A percentile compares a stretch with the other conserved stretches of the same genome.
Conservation (phyloP, 768 basidiomycete genomes). For the Agrocybe praecox region DNA sequence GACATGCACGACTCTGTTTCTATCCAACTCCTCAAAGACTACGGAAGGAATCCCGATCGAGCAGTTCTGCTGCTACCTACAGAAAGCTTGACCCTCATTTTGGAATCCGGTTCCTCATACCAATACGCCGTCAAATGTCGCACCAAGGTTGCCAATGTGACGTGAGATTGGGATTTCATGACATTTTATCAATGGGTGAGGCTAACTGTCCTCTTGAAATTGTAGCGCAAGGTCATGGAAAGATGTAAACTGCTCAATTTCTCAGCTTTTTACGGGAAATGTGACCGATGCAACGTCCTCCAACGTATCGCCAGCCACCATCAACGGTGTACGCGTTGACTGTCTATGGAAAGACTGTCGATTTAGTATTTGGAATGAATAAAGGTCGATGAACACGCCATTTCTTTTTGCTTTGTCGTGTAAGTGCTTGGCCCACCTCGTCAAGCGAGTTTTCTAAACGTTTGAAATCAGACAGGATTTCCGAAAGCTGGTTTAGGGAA, state of each 20-base stretch:
- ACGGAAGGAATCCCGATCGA: constrained; percentile 55
- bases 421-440: background rate
- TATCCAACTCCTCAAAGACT: constrained; percentile 65
- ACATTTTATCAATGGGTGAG: background rate
- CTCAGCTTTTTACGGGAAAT: constrained; percentile 55
- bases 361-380: constrained; percentile 63
- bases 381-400: constrained; percentile 13
- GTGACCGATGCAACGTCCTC: constrained; percentile 28
- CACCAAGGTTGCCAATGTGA: constrained; percentile 68
- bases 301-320: constrained; percentile 34
- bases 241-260: constrained; percentile 61
- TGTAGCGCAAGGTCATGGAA: constrained; percentile 67
- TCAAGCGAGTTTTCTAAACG: background rate
- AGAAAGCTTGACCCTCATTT: constrained; percentile 65
- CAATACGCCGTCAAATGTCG: constrained; percentile 69
- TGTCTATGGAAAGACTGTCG: constrained; percentile 69
- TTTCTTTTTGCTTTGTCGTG: background rate
- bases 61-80: constrained; percentile 61
- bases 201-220: background rate
- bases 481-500: background rate
- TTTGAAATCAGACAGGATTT: too few relatives aligned
- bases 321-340: constrained; percentile 64
- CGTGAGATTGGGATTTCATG: constrained; percentile 42
- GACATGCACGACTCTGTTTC: constrained; percentile 67
- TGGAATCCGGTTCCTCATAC: constrained; percentile 71